Base-by-base conservation (phyloP, 2,329 filamentous ascomycete genomes). In the Cyanodermella asteris region DNA sequence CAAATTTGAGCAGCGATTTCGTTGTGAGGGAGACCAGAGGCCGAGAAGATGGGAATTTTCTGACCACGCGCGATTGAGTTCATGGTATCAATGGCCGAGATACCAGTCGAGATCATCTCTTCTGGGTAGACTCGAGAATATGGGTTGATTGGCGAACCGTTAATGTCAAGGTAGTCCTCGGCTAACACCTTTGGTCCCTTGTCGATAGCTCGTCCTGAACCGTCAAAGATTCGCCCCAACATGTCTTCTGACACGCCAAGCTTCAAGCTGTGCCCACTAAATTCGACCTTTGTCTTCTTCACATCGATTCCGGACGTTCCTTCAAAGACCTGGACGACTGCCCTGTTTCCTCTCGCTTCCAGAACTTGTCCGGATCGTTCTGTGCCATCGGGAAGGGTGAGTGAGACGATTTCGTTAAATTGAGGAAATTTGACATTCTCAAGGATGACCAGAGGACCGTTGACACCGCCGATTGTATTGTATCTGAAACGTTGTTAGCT, bases 21-120 rank as follows among this genome's bases (percentile, higher is more conserved):
- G 58, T 97, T 97, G 59, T 97, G 90, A 19, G 90, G 90, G 31
- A 97, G 69, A 81, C 87, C 87, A 32, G 87, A 72, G 27, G 87
- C 81, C 14, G 87, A 97, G 69, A 97, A 97, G 44, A 97, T 97
- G 40, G 90, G 87, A 37, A 97, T 97, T 65, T 97, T 97, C 53
- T 97, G 87, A 34, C 87, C 87, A 67, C 87, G 81, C 36, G 90
- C 87, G 51, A 94, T 91, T 33, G 75, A 82, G 61, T 81, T 81
- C 84, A 94, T 94, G 33, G 82, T 91, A 49, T 94, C 84, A 44
- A 97, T 94, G 46, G 87, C 82, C 34, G 84, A 94, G 51, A 97
- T 97, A 70, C 87, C 87, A 23, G 87, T 97, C 18, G 84, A 87
- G 44, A 97, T 94, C 84, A 97, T 97, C 57, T 97, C 90, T 59